These are phyloP conservation scores for Talinum fruticosum DNA, from an alignment of 148 eudicot genomes.

Conservation along the genomic window DNA sequence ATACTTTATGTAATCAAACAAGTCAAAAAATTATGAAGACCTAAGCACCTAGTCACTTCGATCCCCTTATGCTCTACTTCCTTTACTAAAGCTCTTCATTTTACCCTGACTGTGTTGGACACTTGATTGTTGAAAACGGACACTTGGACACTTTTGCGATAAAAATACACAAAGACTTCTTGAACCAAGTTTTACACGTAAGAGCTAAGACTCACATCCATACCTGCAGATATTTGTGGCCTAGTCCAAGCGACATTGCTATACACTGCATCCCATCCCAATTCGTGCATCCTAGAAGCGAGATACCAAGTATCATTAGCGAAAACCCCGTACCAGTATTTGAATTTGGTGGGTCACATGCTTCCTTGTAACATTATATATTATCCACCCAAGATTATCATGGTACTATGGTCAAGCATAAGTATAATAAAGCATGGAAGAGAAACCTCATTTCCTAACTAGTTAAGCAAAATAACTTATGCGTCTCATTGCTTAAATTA, in stretches of 20 bases:
- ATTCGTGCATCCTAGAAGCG: slow-evolving; percentile 46
- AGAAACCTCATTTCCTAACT: background rate
- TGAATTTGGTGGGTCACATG: background rate
- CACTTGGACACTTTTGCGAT: no score
- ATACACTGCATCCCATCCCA: no score
- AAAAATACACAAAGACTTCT: no score
- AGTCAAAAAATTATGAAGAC: background rate
- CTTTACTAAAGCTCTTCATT: no score
- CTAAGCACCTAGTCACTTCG: background rate
- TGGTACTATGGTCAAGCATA: background rate
- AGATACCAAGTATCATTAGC: no score
- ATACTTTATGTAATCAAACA: background rate
- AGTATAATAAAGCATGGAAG: background rate
- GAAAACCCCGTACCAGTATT: no score
- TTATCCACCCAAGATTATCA: no score
- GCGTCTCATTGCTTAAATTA: background rate
- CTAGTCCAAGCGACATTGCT: slow-evolving; percentile 24
- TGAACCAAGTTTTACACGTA: no score
- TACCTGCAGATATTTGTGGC: no score
- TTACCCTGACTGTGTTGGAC: no score
- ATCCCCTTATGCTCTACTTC: background rate
- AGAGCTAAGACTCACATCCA: no score
- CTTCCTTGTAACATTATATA: background rate
- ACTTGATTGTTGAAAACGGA: no score
- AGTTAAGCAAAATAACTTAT: background rate